Percentiles rank a stretch among this genome's conserved stretches.
Evolutionary conservation across 108 stramenopile genomes (phyloP).

Genomic region (Aureococcus anophagefferens): DNA sequence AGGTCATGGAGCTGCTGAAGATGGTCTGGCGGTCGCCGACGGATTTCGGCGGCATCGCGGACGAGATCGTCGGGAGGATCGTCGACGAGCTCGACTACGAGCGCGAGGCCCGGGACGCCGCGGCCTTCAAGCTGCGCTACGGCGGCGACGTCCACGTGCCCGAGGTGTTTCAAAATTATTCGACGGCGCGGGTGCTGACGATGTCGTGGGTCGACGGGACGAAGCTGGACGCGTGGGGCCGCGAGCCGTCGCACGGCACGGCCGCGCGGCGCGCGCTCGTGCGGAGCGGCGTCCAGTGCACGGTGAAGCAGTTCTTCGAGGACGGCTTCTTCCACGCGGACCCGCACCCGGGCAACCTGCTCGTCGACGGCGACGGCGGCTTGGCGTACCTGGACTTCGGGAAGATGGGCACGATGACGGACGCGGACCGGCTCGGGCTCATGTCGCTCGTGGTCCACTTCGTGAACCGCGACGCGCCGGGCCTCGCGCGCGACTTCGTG

Average conservation of each 20-base stretch:
- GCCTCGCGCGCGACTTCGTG: not conserved
- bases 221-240: constrained; percentile 6
- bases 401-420: not conserved
- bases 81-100: constrained; percentile 38
- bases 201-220: constrained; percentile 32
- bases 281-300: not conserved
- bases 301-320: not conserved
- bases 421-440: not conserved
- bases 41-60: constrained; percentile 18
- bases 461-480: not conserved
- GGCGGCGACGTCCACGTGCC: constrained; percentile 25
- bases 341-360: not conserved
- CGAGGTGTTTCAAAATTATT: constrained; percentile 14
- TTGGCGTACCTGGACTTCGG: not conserved
- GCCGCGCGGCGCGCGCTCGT: not conserved
- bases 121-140: constrained; percentile 13
- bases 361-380: not conserved
- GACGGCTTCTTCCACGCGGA: not conserved
- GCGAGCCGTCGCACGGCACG: not conserved
- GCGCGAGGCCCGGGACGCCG: constrained; percentile 29
- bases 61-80: constrained; percentile 36
- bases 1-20: not conserved
- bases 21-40: not conserved
- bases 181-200: constrained; percentile 23
- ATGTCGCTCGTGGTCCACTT: not conserved